Conservation (phyloP, 129 eudicot genomes). For the Logfia minima region DNA sequence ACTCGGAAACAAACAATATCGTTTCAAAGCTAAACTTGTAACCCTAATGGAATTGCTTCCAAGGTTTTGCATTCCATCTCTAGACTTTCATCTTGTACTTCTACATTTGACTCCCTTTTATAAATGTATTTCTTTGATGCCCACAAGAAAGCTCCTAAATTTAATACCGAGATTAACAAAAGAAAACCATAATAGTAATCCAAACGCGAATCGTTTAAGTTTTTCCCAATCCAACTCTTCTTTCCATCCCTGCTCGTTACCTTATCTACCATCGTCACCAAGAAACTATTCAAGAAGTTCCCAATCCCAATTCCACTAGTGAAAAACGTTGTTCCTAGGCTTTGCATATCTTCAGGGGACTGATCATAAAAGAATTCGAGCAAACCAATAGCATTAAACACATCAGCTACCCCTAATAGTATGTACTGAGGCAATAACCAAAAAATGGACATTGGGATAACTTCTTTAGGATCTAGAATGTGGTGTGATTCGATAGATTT, state of each 20-base stretch:
- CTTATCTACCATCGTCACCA: conserved; percentile 77
- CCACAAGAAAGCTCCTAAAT: conserved; percentile 58
- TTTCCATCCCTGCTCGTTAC: conserved; percentile 51
- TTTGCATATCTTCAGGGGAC: conserved; percentile 90
- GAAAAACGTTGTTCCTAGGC: conserved; percentile 89
- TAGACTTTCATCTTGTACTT: conserved; percentile 42
- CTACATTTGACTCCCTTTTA: conserved; percentile 47
- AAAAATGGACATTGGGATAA: conserved; percentile 71
- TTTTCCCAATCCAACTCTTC: conserved; percentile 85
- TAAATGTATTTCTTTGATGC: conserved; percentile 71
- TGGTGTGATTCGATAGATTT: conserved; percentile 41
- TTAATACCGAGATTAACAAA: conserved; percentile 52
- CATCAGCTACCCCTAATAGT: conserved; percentile 76
- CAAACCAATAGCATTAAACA: conserved; percentile 76
- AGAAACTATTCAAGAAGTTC: conserved; percentile 75
- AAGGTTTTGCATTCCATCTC: conserved; percentile 45
- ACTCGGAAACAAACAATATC: conserved; percentile 22
- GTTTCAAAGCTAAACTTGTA: conserved; percentile 37
- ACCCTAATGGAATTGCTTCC: conserved; percentile 42
- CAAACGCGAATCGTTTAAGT: conserved; percentile 74
- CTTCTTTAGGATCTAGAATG: conserved; percentile 38
- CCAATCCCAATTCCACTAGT: conserved; percentile 84
- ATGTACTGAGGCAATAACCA: conserved; percentile 77
- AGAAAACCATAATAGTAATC: conserved; percentile 81
- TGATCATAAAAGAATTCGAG: conserved; percentile 92